phyloP scores from a whole-genome alignment of 352 stramenopile genomes.

The Phytophthora tubulina region DNA sequence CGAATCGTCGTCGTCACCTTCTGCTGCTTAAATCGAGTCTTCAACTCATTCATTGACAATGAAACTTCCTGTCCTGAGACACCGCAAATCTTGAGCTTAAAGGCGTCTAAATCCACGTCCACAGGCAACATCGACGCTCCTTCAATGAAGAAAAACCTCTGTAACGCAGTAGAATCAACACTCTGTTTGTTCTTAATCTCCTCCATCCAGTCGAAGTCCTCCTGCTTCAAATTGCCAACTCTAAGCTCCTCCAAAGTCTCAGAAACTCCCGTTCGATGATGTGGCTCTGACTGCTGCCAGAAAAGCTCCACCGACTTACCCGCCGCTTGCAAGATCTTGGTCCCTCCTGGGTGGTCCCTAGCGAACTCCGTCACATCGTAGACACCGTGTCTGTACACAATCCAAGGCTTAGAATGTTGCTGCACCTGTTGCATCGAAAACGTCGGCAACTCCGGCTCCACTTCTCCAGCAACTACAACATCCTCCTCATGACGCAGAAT shows the following conservation, averaged over 20 bases:
- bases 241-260: conserved; percentile 30
- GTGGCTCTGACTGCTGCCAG: conserved; percentile 34
- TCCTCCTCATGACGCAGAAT: neutral
- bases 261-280: conserved; percentile 1
- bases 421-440: conserved; percentile 36
- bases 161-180: neutral
- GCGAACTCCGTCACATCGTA: conserved; percentile 40
- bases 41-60: conserved; percentile 90
- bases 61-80: conserved; percentile 22
- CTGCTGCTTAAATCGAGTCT: conserved; percentile 79
- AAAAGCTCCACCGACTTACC: conserved; percentile 39
- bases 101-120: conserved; percentile 6
- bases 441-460: conserved; percentile 20
- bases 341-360: conserved; percentile 22
- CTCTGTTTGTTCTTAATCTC: conserved; percentile 5
- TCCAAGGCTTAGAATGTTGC: conserved; percentile 10
- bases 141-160: conserved; percentile 30
- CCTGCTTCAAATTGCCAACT: conserved; percentile 30
- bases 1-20: conserved; percentile 88
- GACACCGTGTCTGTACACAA: conserved; percentile 37
- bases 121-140: neutral
- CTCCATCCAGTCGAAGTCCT: conserved; percentile 30
- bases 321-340: conserved; percentile 26
- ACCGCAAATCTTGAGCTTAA: conserved; percentile 25
- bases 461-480: neutral